Evolutionary conservation across 2,329 filamentous ascomycete species (phyloP).

Genomic region (Exophiala aquamarina): DNA sequence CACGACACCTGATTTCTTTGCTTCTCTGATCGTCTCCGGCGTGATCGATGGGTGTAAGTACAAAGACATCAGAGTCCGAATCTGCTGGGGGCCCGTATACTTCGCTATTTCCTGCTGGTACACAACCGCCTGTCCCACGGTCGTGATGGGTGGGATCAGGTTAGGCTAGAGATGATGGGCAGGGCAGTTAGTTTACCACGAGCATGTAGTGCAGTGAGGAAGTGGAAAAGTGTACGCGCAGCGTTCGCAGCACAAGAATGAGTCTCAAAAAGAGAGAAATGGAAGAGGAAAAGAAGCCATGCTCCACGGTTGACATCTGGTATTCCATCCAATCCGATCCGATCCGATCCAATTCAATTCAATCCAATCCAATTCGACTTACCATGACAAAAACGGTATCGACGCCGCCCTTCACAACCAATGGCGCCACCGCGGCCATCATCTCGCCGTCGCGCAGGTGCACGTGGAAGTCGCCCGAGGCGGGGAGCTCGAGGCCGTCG

Average conservation of each 20-base stretch:
- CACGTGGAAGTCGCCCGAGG: conserved; percentile 37
- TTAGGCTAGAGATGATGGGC: conserved; percentile 57
- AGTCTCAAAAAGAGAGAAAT: no score
- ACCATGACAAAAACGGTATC: conserved; percentile 61
- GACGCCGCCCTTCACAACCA: conserved; percentile 60
- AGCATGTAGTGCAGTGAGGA: no score
- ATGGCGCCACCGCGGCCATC: conserved; percentile 54
- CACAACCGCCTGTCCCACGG: conserved; percentile 61
- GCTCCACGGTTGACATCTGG: no score
- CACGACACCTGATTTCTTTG: conserved; percentile 63
- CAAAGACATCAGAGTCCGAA: conserved; percentile 74
- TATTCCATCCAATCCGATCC: no score
- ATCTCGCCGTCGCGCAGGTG: conserved; percentile 54
- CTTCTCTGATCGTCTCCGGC: conserved; percentile 69
- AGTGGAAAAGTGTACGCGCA: no score
- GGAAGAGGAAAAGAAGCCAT: no score
- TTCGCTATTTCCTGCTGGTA: conserved; percentile 52
- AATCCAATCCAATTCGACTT: no score
- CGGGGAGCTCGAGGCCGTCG: conserved; percentile 22
- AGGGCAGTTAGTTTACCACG: neutral
- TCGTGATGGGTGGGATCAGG: conserved; percentile 63
- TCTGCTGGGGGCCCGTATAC: conserved; percentile 51
- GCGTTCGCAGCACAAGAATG: no score
- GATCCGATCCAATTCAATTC: no score
- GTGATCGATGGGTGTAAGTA: conserved; percentile 66